These are phyloP conservation scores for Afroboletus lepidellus DNA, from an alignment of 1,284 basidiomycete species.

Conservation along the genomic window DNA sequence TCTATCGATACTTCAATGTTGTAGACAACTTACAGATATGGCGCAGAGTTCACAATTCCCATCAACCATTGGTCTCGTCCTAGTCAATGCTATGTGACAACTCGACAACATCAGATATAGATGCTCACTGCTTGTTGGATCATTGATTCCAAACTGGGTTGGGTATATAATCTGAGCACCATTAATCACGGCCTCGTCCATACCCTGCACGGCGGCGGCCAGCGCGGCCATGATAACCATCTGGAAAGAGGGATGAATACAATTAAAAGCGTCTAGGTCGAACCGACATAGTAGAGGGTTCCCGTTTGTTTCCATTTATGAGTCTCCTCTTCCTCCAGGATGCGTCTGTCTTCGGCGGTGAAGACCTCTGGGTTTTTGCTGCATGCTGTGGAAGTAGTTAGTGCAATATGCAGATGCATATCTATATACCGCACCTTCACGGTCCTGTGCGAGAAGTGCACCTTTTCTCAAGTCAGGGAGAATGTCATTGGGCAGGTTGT, in stretches of 20 bases:
- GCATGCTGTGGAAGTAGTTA: too few species aligned
- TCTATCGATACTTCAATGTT: background rate
- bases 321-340: conserved; percentile 54
- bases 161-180: conserved; percentile 75
- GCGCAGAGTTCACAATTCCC: conserved; percentile 74
- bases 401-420: background rate
- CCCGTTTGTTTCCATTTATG: conserved; percentile 64
- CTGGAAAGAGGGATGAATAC: conserved; percentile 19
- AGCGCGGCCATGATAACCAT: conserved; percentile 59
- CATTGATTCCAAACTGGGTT: conserved; percentile 56
- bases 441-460: conserved; percentile 64
- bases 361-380: conserved; percentile 58
- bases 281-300: conserved; percentile 44
- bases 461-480: conserved; percentile 55
- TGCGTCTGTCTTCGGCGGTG: conserved; percentile 55
- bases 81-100: conserved; percentile 5
- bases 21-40: conserved; percentile 53
- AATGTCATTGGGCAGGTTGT: conserved; percentile 52
- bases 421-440: conserved; percentile 23
- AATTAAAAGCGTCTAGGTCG: background rate
- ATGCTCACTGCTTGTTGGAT: conserved; percentile 29
- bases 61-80: conserved; percentile 63
- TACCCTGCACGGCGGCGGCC: conserved; percentile 72
- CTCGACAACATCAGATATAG: conserved; percentile 17
- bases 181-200: conserved; percentile 71